Conservation (phyloP, 257 asterid species). For the Cordia subcordata region DNA sequence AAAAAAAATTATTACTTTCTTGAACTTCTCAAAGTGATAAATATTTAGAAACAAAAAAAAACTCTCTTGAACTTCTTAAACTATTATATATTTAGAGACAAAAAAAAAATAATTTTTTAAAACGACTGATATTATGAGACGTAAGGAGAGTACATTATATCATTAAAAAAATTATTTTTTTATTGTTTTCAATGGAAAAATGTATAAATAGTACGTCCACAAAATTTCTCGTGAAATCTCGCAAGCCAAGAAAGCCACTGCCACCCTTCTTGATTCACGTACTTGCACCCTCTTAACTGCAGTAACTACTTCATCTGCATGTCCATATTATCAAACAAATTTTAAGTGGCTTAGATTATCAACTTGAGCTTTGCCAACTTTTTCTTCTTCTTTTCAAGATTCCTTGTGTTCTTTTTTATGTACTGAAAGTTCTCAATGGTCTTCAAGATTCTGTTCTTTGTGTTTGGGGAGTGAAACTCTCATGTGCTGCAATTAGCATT, state of each 20-base stretch:
- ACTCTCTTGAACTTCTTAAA: too few species aligned
- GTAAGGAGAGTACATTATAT: too few species aligned
- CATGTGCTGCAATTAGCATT: not conserved
- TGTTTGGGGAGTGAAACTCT: not conserved
- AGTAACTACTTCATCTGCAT: not conserved
- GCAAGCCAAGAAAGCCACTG: conserved; percentile 43
- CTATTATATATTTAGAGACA: too few species aligned
- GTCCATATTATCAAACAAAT: not conserved
- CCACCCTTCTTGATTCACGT: conserved; percentile 2
- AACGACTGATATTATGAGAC: too few species aligned
- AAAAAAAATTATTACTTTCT: too few species aligned
- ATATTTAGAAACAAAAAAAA: too few species aligned
- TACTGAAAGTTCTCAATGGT: not conserved
- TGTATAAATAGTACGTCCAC: conserved; percentile 18
- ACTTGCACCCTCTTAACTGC: too few species aligned
- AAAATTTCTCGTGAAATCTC: conserved; percentile 66
- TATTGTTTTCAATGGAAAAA: conserved; percentile 16
- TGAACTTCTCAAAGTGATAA: too few species aligned
- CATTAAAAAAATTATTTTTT: not conserved
- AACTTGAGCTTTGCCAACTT: not conserved
- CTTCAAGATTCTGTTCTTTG: not conserved
- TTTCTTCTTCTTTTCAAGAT: not conserved
- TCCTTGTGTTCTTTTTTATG: not conserved
- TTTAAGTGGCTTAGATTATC: too few species aligned
- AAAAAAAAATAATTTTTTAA: too few species aligned